phyloP scores from a whole-genome alignment of 1,284 basidiomycete genomes.

The Flammula alnicola region DNA sequence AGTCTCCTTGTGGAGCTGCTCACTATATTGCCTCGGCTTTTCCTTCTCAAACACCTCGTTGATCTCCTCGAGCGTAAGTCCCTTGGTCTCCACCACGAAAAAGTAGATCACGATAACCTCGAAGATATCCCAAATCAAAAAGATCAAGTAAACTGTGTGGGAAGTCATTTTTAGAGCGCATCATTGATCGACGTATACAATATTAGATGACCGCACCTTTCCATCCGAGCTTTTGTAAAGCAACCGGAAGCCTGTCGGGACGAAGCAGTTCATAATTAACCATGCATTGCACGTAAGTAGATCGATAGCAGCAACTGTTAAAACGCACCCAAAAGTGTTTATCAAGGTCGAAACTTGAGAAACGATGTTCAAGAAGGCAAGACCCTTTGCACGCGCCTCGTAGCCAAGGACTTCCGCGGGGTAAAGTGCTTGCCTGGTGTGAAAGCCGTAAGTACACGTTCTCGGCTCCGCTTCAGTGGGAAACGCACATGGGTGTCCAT shows the following conservation, averaged over 20 bases:
- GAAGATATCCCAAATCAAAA: constrained; percentile 56
- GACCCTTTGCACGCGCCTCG: constrained; percentile 56
- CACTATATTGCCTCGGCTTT: constrained; percentile 49
- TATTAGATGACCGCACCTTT: constrained; percentile 42
- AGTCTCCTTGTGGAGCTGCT: constrained; percentile 30
- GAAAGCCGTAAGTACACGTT: not conserved
- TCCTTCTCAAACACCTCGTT: constrained; percentile 53
- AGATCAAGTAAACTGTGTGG: constrained; percentile 52
- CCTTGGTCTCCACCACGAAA: constrained; percentile 47
- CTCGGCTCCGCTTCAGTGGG: not conserved
- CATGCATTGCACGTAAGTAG: not conserved
- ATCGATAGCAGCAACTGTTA: too few species aligned
- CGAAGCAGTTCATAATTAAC: constrained; percentile 3
- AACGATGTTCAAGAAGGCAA: constrained; percentile 48
- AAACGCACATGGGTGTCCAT: constrained; percentile 54
- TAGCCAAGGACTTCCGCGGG: constrained; percentile 57
- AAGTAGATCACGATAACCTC: constrained; percentile 61
- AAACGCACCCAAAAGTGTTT: constrained; percentile 50
- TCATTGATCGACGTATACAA: not conserved
- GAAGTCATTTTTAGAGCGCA: not conserved
- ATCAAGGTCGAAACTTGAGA: constrained; percentile 46
- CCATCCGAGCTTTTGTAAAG: constrained; percentile 47
- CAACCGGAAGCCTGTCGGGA: constrained; percentile 45
- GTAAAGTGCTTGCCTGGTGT: constrained; percentile 55
- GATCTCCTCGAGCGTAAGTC: constrained; percentile 57